Evolutionary conservation across 2,329 filamentous ascomycete species (phyloP).

Genomic region (Sarocladiaceae sp.): DNA sequence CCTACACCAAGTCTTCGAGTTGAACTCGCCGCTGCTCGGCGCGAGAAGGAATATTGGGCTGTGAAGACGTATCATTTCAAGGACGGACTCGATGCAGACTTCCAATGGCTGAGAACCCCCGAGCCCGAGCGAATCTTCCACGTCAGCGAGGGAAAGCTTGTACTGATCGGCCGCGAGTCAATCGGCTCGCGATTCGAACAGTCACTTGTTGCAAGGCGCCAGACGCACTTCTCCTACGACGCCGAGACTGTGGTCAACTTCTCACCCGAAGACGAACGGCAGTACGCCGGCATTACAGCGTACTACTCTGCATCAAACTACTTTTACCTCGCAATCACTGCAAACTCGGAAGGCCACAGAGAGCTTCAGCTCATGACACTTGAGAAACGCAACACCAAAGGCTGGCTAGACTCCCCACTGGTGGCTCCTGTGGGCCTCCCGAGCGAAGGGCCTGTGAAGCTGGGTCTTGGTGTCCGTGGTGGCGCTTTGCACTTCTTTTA

Average conservation of each 20-base stretch:
- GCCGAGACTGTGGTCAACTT: slow-evolving; percentile 54
- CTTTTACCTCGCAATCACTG: slow-evolving; percentile 58
- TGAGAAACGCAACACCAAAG: too few species aligned
- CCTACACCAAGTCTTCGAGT: slow-evolving; percentile 50
- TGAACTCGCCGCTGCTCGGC: slow-evolving; percentile 42
- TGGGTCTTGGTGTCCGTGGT: slow-evolving; percentile 44
- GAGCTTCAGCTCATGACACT: slow-evolving; percentile 54
- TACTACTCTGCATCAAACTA: slow-evolving; percentile 64
- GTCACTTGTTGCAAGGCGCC: slow-evolving; percentile 48
- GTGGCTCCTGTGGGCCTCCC: slow-evolving; percentile 44
- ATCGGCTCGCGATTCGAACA: slow-evolving; percentile 58
- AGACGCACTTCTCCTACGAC: slow-evolving; percentile 57
- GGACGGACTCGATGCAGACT: slow-evolving; percentile 42
- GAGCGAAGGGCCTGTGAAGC: slow-evolving; percentile 47
- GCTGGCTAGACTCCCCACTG: slow-evolving; percentile 40
- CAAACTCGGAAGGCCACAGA: slow-evolving; percentile 48
- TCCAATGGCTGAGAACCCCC: slow-evolving; percentile 55
- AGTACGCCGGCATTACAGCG: slow-evolving; percentile 56
- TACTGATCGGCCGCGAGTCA: slow-evolving; percentile 45
- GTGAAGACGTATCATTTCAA: slow-evolving; percentile 44
- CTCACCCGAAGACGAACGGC: slow-evolving; percentile 51
- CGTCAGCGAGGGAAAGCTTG: slow-evolving; percentile 33
- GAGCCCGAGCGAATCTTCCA: slow-evolving; percentile 50
- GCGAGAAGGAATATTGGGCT: slow-evolving; percentile 47
- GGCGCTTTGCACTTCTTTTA: slow-evolving; percentile 56